phyloP scores from a whole-genome alignment of 2,329 filamentous ascomycete genomes.

The Metarhizium humberi region DNA sequence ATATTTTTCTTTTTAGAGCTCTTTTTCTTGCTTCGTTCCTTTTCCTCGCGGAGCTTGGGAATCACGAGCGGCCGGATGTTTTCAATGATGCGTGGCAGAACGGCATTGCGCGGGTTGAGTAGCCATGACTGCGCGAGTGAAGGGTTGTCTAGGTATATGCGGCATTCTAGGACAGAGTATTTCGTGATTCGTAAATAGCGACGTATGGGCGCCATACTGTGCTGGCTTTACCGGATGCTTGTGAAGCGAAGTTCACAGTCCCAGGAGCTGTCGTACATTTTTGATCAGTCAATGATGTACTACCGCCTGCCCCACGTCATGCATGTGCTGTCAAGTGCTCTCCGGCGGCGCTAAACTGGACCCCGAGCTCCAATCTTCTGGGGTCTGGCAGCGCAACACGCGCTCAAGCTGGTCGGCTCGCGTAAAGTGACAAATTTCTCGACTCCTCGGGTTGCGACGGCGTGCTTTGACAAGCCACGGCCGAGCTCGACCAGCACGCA shows the following conservation, averaged over 20 bases:
- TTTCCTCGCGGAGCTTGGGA: slow-evolving; percentile 85
- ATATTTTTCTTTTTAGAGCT: slow-evolving; percentile 68
- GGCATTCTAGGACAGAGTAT: slow-evolving; percentile 90
- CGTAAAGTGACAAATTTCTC: neutral
- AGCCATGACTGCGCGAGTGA: slow-evolving; percentile 76
- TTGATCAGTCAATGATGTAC: too few species aligned
- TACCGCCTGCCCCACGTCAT: neutral
- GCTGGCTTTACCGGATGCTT: neutral
- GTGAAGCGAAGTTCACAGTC: neutral
- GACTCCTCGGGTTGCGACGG: neutral
- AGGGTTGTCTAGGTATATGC: slow-evolving; percentile 91
- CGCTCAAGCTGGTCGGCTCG: neutral
- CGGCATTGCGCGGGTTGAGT: slow-evolving; percentile 63
- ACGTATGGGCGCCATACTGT: slow-evolving; percentile 71
- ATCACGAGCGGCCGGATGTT: slow-evolving; percentile 78
- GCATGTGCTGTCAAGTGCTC: neutral
- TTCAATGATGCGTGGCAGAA: slow-evolving; percentile 75
- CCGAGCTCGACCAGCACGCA: slow-evolving; percentile 4
- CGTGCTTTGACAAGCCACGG: neutral
- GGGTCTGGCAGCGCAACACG: neutral
- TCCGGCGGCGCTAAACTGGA: neutral
- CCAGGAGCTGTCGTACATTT: neutral
- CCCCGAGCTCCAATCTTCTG: neutral
- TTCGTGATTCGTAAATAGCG: slow-evolving; percentile 88
- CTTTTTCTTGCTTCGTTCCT: slow-evolving; percentile 48